phyloP scores from a whole-genome alignment of 805 yeast species.

The Lachancea lanzarotensis region DNA sequence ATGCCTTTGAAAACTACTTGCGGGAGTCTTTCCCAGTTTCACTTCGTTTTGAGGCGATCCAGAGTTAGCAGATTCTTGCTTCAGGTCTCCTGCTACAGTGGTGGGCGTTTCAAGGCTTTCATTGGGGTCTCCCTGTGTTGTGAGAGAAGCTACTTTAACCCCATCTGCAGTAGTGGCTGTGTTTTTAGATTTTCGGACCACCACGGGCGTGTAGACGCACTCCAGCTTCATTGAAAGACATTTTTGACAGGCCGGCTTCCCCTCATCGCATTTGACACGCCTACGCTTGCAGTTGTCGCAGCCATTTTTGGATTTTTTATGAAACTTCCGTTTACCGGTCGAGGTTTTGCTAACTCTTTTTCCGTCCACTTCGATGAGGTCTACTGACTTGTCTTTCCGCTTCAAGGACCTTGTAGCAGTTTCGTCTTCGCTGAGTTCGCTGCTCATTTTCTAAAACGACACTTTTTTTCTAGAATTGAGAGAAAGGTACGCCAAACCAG shows the following conservation, averaged over 20 bases:
- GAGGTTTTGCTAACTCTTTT: conserved; percentile 38
- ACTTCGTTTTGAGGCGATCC: not conserved
- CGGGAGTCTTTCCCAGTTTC: conserved; percentile 2
- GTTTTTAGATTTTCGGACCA: conserved; percentile 20
- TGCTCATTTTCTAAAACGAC: conserved; percentile 5
- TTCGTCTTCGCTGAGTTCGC: conserved; percentile 7
- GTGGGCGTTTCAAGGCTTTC: not conserved
- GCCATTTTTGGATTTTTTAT: conserved; percentile 82
- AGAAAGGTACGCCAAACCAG: not conserved
- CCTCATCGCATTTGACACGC: conserved; percentile 90
- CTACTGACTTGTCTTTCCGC: conserved; percentile 24
- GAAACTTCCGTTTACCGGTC: conserved; percentile 77
- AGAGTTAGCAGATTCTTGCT: not conserved
- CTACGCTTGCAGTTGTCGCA: conserved; percentile 85
- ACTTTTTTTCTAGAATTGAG: too few relatives aligned
- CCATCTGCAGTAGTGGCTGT: not conserved
- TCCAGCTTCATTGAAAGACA: conserved; percentile 73
- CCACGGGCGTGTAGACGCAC: conserved; percentile 51
- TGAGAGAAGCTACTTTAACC: conserved; percentile 8
- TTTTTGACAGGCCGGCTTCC: conserved; percentile 69
- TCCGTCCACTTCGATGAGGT: conserved; percentile 35
- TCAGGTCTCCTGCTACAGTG: not conserved
- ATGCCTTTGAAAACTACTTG: conserved; percentile 7
- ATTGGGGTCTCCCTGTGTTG: conserved; percentile 15
- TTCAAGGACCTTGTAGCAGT: conserved; percentile 3